Evolutionary conservation across 305 asterid species (phyloP).

Genomic region (Fraxinus sp.): DNA sequence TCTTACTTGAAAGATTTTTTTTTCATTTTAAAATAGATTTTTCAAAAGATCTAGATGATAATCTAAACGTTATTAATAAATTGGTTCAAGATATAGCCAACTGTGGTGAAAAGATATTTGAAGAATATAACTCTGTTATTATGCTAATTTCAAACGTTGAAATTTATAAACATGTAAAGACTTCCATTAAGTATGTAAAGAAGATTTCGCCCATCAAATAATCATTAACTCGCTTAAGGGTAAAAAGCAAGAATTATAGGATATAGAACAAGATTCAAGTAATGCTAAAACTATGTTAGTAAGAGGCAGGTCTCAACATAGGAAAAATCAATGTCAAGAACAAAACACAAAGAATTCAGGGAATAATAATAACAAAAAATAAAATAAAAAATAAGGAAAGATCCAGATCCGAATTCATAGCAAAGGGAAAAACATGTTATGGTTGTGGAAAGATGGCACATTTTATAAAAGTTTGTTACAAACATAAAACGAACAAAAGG

Average conservation of each 20-base stretch:
- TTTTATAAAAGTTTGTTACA: not conserved
- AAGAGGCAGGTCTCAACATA: not conserved
- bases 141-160: not conserved
- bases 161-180: not conserved
- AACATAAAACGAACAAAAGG: not conserved
- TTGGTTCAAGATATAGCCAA: not conserved
- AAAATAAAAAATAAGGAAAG: not conserved
- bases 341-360: not conserved
- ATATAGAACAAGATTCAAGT: not conserved
- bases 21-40: not conserved
- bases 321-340: not conserved
- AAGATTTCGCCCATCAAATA: not conserved
- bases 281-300: not conserved
- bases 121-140: not conserved
- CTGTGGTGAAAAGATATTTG: not conserved
- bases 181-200: not conserved
- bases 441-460: not conserved
- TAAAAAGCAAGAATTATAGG: not conserved
- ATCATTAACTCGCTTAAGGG: not conserved
- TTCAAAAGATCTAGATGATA: not conserved
- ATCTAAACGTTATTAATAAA: not conserved
- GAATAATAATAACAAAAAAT: not conserved
- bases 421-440: not conserved
- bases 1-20: not conserved
- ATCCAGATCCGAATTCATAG: not conserved